phyloP scores from a whole-genome alignment of 768 basidiomycete genomes.

The Amanita rubescens region DNA sequence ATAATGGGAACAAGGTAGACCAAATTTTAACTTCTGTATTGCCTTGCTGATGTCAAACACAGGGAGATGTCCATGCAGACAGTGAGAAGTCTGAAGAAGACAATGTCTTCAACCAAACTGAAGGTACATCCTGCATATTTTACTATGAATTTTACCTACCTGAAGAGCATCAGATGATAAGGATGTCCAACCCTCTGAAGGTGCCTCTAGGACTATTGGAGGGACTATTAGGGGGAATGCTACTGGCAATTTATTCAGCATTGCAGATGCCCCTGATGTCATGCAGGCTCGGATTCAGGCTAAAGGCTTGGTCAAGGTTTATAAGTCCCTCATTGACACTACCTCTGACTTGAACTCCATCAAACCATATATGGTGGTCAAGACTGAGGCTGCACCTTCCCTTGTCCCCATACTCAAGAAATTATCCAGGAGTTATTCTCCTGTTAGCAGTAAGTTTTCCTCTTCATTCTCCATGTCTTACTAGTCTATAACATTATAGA shows the following conservation, averaged over 20 bases:
- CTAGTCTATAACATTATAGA: not conserved
- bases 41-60: no score
- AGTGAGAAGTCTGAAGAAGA: no score
- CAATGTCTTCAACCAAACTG: no score
- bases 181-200: slow-evolving; percentile 3
- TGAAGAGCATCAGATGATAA: no score
- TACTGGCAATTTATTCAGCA: slow-evolving; percentile 5
- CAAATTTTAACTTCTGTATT: no score
- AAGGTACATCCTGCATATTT: no score
- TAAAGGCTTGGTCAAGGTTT: not conserved
- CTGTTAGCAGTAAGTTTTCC: not conserved
- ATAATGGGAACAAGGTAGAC: no score
- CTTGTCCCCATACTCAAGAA: not conserved
- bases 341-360: no score
- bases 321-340: not conserved
- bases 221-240: slow-evolving; percentile 6
- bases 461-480: no score
- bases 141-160: no score
- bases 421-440: not conserved
- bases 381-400: not conserved
- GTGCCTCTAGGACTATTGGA: slow-evolving; percentile 3
- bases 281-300: not conserved
- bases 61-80: no score
- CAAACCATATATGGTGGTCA: not conserved
- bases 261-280: not conserved